Percentiles rank a stretch among this genome's conserved stretches.
Conservation (phyloP, 1,284 basidiomycete species). For the Ganoderma sp. region DNA sequence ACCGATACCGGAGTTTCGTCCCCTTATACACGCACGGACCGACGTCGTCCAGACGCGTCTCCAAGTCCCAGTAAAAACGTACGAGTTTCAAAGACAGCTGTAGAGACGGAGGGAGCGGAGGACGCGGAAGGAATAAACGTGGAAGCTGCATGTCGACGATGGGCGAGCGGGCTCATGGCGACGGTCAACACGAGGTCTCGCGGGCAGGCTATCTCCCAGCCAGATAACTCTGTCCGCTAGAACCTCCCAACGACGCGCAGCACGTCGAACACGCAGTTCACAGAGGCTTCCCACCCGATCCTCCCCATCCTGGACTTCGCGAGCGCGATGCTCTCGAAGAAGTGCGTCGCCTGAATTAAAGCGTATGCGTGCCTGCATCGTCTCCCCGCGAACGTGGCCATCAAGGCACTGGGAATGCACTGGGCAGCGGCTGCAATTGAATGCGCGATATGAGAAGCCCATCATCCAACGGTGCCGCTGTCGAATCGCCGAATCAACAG, state of each 20-base stretch:
- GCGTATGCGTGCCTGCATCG: not conserved
- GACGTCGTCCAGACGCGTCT: not conserved
- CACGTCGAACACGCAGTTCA: not conserved
- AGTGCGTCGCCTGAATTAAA: too few species aligned
- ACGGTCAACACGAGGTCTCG: slow-evolving; percentile 5
- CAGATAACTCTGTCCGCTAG: not conserved
- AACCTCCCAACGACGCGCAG: not conserved
- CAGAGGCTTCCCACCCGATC: not conserved
- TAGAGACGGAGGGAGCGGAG: not conserved
- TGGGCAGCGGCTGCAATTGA: not conserved
- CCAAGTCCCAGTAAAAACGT: not conserved
- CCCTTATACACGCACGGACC: not conserved
- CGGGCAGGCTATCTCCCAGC: not conserved
- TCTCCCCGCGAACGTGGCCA: not conserved
- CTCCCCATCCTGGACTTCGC: not conserved
- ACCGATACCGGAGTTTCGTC: not conserved
- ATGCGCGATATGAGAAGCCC: not conserved
- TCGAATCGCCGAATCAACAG: not conserved
- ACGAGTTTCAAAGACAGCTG: not conserved
- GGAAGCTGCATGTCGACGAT: not conserved
- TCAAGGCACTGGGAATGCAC: not conserved
- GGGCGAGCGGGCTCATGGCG: not conserved
- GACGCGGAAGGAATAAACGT: not conserved
- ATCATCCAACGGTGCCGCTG: not conserved
- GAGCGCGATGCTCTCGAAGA: not conserved